These are phyloP conservation scores for Trichoderma asperellum DNA, from an alignment of 2,329 filamentous ascomycete species.

Conservation along the genomic window DNA sequence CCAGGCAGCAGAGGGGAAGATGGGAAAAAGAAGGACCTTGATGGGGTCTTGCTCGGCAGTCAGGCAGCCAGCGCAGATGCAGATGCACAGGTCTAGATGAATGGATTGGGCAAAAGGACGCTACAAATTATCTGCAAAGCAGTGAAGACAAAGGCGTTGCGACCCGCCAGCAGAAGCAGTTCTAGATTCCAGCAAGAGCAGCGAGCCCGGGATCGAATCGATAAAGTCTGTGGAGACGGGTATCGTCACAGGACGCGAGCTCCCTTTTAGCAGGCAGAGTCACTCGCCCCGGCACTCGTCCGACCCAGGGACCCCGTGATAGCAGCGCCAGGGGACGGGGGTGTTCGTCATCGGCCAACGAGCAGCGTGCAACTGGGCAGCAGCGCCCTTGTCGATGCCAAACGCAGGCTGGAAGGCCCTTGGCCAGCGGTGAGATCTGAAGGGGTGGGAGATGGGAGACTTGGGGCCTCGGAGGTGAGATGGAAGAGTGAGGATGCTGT, in stretches of 20 bases:
- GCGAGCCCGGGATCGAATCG: constrained; percentile 8
- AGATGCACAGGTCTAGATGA: neutral
- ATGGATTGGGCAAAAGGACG: neutral
- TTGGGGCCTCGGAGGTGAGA: neutral
- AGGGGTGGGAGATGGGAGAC: neutral
- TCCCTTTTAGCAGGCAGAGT: constrained; percentile 30
- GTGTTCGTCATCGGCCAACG: constrained; percentile 28
- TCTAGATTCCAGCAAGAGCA: neutral
- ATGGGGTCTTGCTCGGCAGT: constrained; percentile 12
- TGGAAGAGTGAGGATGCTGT: constrained; percentile 1
- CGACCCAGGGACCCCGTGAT: constrained; percentile 30
- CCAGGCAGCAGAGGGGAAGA: constrained; percentile 26
- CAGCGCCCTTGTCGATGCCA: neutral
- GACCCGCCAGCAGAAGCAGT: neutral
- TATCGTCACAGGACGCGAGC: constrained; percentile 31
- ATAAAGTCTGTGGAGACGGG: constrained; percentile 29
- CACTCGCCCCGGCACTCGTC: constrained; percentile 30
- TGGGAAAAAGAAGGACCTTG: constrained; percentile 10
- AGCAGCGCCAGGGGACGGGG: constrained; percentile 25
- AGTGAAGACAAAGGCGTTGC: neutral
- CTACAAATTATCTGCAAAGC: constrained; percentile 12
- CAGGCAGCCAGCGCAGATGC: constrained; percentile 16
- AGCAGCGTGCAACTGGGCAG: neutral
- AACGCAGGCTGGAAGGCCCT: neutral
- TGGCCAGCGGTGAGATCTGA: constrained; percentile 20